Evolutionary conservation across 2,329 filamentous ascomycete genomes (phyloP).

Genomic region (Curvularia sp.): DNA sequence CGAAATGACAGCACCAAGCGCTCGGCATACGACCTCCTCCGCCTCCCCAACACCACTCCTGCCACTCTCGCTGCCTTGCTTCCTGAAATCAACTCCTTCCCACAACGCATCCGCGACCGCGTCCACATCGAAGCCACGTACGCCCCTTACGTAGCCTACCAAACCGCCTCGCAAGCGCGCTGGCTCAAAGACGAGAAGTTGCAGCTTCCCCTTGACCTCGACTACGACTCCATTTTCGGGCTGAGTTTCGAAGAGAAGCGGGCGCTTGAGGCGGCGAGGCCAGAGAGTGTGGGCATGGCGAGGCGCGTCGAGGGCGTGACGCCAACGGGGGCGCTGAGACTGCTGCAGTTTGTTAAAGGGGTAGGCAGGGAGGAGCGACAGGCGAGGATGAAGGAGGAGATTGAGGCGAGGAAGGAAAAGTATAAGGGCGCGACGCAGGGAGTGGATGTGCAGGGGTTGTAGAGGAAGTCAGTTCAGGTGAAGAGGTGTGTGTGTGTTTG

Average conservation of each 20-base stretch:
- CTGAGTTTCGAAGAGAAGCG: constrained; percentile 81
- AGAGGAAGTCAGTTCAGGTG: neutral
- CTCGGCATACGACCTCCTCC: constrained; percentile 80
- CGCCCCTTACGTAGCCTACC: constrained; percentile 81
- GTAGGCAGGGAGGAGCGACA: constrained; percentile 45
- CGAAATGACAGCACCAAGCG: constrained; percentile 71
- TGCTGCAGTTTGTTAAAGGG: constrained; percentile 69
- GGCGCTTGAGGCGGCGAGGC: constrained; percentile 71
- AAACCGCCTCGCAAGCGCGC: constrained; percentile 68
- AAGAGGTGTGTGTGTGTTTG: neutral
- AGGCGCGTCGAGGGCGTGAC: constrained; percentile 81
- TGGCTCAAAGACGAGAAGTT: constrained; percentile 81
- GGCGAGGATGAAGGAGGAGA: constrained; percentile 36
- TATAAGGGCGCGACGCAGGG: constrained; percentile 24
- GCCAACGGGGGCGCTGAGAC: constrained; percentile 57
- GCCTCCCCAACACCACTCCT: constrained; percentile 63
- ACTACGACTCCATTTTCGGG: constrained; percentile 76
- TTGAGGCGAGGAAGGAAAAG: constrained; percentile 40
- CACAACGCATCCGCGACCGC: constrained; percentile 67
- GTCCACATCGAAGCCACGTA: constrained; percentile 85
- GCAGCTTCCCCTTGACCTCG: constrained; percentile 72
- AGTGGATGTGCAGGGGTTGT: constrained; percentile 21
- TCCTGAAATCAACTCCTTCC: constrained; percentile 62
- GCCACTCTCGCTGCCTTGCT: constrained; percentile 65
- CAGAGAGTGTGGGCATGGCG: constrained; percentile 88